Evolutionary conservation across 495 filamentous ascomycete genomes (phyloP).

Genomic region (Aspergillus sclerotioniger): DNA sequence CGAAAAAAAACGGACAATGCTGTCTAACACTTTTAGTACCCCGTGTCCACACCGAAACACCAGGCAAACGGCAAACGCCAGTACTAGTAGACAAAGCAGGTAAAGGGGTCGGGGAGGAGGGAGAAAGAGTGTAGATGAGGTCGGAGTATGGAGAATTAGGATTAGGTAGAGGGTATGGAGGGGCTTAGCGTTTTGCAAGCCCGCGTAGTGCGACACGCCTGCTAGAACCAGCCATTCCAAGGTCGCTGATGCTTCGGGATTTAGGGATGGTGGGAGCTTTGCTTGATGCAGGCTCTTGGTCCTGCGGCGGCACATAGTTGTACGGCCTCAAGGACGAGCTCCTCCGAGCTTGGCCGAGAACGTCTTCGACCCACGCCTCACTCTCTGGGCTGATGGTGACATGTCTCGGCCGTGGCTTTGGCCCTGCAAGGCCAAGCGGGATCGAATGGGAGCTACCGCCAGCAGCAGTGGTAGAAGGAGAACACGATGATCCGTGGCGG

Average conservation of each 20-base stretch:
- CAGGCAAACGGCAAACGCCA: conserved; percentile 18
- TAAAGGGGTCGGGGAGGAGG: not conserved
- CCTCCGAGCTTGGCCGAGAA: conserved; percentile 42
- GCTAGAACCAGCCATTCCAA: conserved; percentile 37
- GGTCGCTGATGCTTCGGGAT: conserved; percentile 41
- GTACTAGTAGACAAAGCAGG: conserved; percentile 17
- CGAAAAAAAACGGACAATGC: conserved; percentile 7
- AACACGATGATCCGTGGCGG: conserved; percentile 15
- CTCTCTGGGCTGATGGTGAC: conserved; percentile 49
- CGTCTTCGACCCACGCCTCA: conserved; percentile 52
- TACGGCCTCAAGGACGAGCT: conserved; percentile 35
- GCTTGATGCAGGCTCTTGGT: conserved; percentile 11
- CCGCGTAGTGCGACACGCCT: conserved; percentile 38
- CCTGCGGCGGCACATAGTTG: conserved; percentile 14
- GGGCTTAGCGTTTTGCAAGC: conserved; percentile 26
- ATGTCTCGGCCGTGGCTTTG: conserved; percentile 43
- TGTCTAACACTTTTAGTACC: conserved; percentile 8
- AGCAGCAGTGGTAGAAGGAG: conserved; percentile 19
- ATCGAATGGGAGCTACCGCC: conserved; percentile 24
- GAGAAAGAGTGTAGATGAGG: not conserved
- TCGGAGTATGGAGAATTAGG: not conserved
- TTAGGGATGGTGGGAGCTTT: conserved; percentile 28
- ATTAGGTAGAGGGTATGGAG: not conserved
- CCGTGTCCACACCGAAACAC: conserved; percentile 1
- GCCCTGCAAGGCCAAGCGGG: conserved; percentile 49